phyloP scores from a whole-genome alignment of 2,329 filamentous ascomycete genomes.

The Monilinia fructigena region DNA sequence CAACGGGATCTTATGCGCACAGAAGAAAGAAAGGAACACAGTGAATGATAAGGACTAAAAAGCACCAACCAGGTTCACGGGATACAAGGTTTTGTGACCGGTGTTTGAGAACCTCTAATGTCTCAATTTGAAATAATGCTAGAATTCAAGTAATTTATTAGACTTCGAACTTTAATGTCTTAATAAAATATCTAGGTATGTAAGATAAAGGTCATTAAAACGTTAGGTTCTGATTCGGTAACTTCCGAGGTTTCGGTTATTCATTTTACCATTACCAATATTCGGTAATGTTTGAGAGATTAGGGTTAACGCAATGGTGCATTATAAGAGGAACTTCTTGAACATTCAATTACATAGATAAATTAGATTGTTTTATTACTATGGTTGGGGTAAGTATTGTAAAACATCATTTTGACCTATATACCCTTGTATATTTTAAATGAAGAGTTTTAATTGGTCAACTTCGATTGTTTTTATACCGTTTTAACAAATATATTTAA shows the following conservation, averaged over 20 bases:
- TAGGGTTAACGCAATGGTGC: not conserved
- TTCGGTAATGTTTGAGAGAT: conserved; percentile 1
- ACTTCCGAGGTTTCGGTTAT: not conserved
- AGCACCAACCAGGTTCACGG: conserved; percentile 14
- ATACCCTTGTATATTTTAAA: too few species aligned
- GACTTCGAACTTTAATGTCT: conserved; percentile 1
- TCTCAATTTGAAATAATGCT: not conserved
- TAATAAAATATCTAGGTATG: not conserved
- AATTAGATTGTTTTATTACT: not conserved
- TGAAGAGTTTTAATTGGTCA: too few species aligned
- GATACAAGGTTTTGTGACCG: conserved; percentile 2
- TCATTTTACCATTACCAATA: not conserved
- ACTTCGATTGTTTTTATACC: too few species aligned
- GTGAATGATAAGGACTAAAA: not conserved
- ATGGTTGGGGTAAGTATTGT: too few species aligned
- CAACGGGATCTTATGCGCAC: conserved; percentile 8
- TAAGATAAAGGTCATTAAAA: not conserved
- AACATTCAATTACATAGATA: conserved; percentile 8
- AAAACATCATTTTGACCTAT: too few species aligned
- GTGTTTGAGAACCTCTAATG: conserved; percentile 10
- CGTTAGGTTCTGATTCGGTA: not conserved
- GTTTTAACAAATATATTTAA: too few species aligned
- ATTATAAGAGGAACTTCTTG: conserved; percentile 14
- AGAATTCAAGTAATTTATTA: not conserved
- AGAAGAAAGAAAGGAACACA: conserved; percentile 2